These are phyloP conservation scores for Metarhizium anisopliae DNA, from an alignment of 2,329 filamentous ascomycete species.

Conservation along the genomic window DNA sequence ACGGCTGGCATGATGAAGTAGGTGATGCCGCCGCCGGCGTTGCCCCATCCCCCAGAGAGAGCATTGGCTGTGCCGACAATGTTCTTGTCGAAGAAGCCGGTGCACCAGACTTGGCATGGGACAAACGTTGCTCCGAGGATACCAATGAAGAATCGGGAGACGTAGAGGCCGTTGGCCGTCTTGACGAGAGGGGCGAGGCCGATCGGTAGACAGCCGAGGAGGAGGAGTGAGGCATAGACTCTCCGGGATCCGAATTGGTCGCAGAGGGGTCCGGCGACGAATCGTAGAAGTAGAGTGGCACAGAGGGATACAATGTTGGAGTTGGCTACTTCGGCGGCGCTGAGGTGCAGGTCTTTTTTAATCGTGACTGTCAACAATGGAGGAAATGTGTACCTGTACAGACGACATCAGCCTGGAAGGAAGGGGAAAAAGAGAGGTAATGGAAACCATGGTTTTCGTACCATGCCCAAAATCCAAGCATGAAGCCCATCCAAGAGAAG, in stretches of 20 bases:
- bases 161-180: constrained; percentile 52
- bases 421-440: background rate
- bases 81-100: constrained; percentile 88
- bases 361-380: constrained; percentile 73
- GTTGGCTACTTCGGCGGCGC: constrained; percentile 65
- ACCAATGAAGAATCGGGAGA: constrained; percentile 71
- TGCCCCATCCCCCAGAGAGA: constrained; percentile 75
- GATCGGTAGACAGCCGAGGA: constrained; percentile 71
- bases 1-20: constrained; percentile 93
- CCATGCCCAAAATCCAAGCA: constrained; percentile 86
- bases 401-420: background rate
- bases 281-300: constrained; percentile 62
- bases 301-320: constrained; percentile 81
- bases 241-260: constrained; percentile 73
- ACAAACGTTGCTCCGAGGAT: constrained; percentile 73
- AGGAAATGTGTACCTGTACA: constrained; percentile 69
- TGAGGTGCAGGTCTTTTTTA: constrained; percentile 66
- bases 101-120: constrained; percentile 87
- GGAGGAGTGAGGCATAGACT: constrained; percentile 70
- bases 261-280: constrained; percentile 74
- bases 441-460: constrained; percentile 11
- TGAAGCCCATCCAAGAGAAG: constrained; percentile 81
- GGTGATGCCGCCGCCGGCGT: constrained; percentile 80
- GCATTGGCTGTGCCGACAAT: constrained; percentile 84
- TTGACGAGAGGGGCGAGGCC: constrained; percentile 72